Base-by-base conservation (phyloP, 768 basidiomycete genomes). In the Agaricus blazei region DNA sequence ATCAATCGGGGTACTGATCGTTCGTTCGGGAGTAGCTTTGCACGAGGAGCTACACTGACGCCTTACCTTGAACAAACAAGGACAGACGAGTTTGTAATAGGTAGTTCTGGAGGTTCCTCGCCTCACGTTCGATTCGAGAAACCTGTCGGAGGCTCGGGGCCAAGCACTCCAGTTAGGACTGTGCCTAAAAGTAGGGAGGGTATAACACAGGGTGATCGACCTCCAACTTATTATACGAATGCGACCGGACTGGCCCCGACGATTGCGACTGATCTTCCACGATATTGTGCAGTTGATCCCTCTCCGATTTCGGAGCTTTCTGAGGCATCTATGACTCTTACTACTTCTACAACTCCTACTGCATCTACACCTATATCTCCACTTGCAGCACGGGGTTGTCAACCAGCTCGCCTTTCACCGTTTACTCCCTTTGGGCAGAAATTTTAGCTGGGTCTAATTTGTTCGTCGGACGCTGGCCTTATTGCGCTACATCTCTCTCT, bases 291-390 rank as follows among this genome's bases (percentile, higher is more conserved):
- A 8, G 28, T 38, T 46, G 52, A 48, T 31, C 52, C 52, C 3
- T 54, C 52, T 11, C 52, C 52, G 26, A 41, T 54, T 9, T 54
- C 52, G 2, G 52, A 54, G 23, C 26, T 3, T n/a, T 54, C 52
- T 4, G 52, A 31, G 7, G 14, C 14, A 23, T 34, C 37, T 45
- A 4, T 27, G 29, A 47, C 37, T 44, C 45, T 43, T 8, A 53
- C 43, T 34, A 24, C 14, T 31, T 34, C 37, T 45, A 4, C 37
- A 41, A 47, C 37, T 44, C 45, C 52, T 8, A 53, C 43, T 38
- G 27, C 45, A 7, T 15, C 27, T 4, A 29, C 37, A 4, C 36
- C 37, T n/a, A 14, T 28, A 1, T 36, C 44, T 12, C 44, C 44
- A 7, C 14, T 47, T 27, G 28, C n/a, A 29, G 45, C 36, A 26